Evolutionary conservation across 345 rosid species (phyloP), one percentile per base, ranked within the genome.

Genomic region (Nephelium lappaceum): DNA sequence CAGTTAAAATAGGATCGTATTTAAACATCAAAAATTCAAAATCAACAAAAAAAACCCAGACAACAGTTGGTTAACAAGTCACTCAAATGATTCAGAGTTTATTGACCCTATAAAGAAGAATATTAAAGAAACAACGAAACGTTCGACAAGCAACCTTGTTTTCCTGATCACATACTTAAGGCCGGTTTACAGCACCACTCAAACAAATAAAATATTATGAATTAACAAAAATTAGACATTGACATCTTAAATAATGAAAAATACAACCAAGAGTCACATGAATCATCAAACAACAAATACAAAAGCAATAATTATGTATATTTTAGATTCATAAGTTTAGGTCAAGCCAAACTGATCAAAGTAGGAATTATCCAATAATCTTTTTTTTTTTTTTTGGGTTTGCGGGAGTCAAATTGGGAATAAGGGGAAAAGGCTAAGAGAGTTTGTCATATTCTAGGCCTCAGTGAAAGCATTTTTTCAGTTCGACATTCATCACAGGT

Each of bases 31-130:
- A 36, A 78, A 71, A 67, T 38, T 67, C 41, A 71, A 81, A 47
- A 70, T 77, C 43, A 83, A 55, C 39, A 58, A 55, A 61, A 67
- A n/a, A 31, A 70, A 73, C 67, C 41, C 7, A 64, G 47, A 72
- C 41, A 73, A 27, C n/a, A 51, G 63, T 47, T 25, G 21, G 21
- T n/a, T 57, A 24, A 27, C 61, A 75, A 27, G 4, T 51, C 10
- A 41, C 23, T 67, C 64, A 19, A 53, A 66, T 36, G 15, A 51
- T 64, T 75, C 62, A 64, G 25, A 4, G 21, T 42, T 62, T 27
- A 43, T 21, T n/a, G 11, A 49, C 14, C 41, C 31, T 12, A 7
- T 7, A 25, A 18, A 51, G 62, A n/a, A 25, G 41, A 27, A 18
- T 15, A 51, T 51, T 71, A 18, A 70, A 25, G 42, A 49, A 31